Evolutionary conservation across 768 basidiomycete genomes (phyloP).

Genomic region (Pisolithus sp.): DNA sequence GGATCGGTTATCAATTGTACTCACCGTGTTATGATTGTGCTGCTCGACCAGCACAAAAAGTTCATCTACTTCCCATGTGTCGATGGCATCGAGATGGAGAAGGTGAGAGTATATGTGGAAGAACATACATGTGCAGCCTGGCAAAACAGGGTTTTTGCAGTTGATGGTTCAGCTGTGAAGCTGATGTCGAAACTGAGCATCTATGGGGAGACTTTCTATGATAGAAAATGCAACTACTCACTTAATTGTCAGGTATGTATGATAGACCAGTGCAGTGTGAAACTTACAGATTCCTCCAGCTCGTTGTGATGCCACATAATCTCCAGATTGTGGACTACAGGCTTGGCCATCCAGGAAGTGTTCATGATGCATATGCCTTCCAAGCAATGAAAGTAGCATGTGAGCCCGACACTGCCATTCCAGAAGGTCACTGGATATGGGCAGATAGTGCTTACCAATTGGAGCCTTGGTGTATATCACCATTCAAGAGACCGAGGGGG

Average conservation of each 20-base stretch:
- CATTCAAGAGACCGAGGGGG: neutral
- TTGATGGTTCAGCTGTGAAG: slow-evolving; percentile 29
- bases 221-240: slow-evolving; percentile 15
- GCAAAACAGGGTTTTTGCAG: slow-evolving; percentile 31
- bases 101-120: slow-evolving; percentile 26
- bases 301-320: slow-evolving; percentile 10
- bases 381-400: neutral
- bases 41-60: slow-evolving; percentile 8
- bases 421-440: slow-evolving; percentile 12
- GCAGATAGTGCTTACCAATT: slow-evolving; percentile 12
- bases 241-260: slow-evolving; percentile 15
- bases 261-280: too few relatives aligned
- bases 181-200: slow-evolving; percentile 7
- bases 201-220: slow-evolving; percentile 11
- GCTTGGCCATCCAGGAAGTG: slow-evolving; percentile 10
- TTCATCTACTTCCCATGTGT: slow-evolving; percentile 2
- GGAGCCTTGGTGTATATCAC: slow-evolving; percentile 14
- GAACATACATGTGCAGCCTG: slow-evolving; percentile 27
- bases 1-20: slow-evolving; percentile 13
- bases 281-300: neutral
- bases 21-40: slow-evolving; percentile 9
- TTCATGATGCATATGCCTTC: slow-evolving; percentile 10
- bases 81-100: neutral
- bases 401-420: slow-evolving; percentile 1
- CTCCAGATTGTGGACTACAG: slow-evolving; percentile 10